phyloP scores from a whole-genome alignment of 2,329 filamentous ascomycete genomes.

The Trichoderma arundinaceum region DNA sequence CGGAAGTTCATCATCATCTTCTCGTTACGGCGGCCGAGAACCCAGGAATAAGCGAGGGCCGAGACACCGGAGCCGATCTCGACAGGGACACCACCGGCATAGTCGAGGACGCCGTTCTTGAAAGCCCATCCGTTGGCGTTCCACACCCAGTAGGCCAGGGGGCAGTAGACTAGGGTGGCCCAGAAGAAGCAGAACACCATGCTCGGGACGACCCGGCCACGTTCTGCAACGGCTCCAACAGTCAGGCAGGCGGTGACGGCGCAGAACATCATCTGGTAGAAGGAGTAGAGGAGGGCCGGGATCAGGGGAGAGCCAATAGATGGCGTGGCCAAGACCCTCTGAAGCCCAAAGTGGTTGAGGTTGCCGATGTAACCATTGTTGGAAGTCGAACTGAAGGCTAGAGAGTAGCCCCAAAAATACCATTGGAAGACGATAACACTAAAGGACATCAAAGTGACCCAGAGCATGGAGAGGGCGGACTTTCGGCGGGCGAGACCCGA shows the following conservation, averaged over 20 bases:
- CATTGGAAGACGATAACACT: slow-evolving; percentile 95
- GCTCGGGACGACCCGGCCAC: slow-evolving; percentile 87
- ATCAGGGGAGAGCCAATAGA: slow-evolving; percentile 88
- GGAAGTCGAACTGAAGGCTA: slow-evolving; percentile 83
- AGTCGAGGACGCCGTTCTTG: slow-evolving; percentile 91
- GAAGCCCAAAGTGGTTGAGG: slow-evolving; percentile 85
- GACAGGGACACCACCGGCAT: slow-evolving; percentile 94
- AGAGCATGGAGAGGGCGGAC: slow-evolving; percentile 95
- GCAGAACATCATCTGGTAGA: slow-evolving; percentile 99
- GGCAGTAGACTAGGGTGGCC: slow-evolving; percentile 97
- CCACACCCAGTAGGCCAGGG: slow-evolving; percentile 96
- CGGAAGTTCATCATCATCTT: slow-evolving; percentile 99
- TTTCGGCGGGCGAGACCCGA: slow-evolving; percentile 97
- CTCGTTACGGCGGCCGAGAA: slow-evolving; percentile 94
- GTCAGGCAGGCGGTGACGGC: slow-evolving; percentile 90
- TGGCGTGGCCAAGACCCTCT: slow-evolving; percentile 80
- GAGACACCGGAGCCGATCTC: slow-evolving; percentile 95
- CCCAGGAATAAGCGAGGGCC: slow-evolving; percentile 92
- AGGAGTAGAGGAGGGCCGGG: slow-evolving; percentile 88
- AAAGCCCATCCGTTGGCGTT: slow-evolving; percentile 92
- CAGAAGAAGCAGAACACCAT: slow-evolving; percentile 97
- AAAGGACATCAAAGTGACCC: slow-evolving; percentile 93
- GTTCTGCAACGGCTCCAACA: slow-evolving; percentile 90
- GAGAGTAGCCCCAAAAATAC: slow-evolving; percentile 99
- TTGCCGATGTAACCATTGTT: slow-evolving; percentile 93